Conservation (phyloP, 1,139 yeast genomes). For the Saccharomyces hybrid region DNA sequence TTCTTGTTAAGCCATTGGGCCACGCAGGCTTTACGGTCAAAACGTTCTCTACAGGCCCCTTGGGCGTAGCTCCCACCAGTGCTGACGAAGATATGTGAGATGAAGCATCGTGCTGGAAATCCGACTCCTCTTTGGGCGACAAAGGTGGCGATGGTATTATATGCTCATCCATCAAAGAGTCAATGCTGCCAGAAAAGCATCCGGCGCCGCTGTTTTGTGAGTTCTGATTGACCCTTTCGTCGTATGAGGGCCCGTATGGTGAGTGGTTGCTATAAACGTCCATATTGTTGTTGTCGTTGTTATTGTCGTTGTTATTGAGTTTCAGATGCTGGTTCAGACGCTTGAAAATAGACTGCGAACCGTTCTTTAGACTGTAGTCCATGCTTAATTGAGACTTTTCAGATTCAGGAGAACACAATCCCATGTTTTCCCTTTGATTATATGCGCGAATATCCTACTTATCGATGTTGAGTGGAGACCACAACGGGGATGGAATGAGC, state of each 20-base stretch:
- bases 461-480: neutral
- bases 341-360: neutral
- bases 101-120: neutral
- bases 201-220: constrained; percentile 5
- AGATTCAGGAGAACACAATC: constrained; percentile 26
- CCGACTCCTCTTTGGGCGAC: constrained; percentile 20
- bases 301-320: neutral
- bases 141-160: constrained; percentile 30
- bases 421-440: constrained; percentile 11
- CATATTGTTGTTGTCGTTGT: neutral
- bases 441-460: neutral
- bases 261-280: neutral
- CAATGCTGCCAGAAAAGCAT: constrained; percentile 8
- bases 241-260: neutral
- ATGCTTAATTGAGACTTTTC: constrained; percentile 25
- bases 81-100: neutral
- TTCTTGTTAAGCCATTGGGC: constrained; percentile 5
- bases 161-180: constrained; percentile 15
- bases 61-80: neutral
- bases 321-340: neutral
- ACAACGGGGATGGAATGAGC: neutral
- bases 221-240: neutral
- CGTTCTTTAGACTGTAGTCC: constrained; percentile 1
- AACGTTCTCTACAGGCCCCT: neutral
- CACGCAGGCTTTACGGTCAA: constrained; percentile 6